Conservation (phyloP, 177 flowering plant genomes). For the Tripterygium wilfordii region DNA sequence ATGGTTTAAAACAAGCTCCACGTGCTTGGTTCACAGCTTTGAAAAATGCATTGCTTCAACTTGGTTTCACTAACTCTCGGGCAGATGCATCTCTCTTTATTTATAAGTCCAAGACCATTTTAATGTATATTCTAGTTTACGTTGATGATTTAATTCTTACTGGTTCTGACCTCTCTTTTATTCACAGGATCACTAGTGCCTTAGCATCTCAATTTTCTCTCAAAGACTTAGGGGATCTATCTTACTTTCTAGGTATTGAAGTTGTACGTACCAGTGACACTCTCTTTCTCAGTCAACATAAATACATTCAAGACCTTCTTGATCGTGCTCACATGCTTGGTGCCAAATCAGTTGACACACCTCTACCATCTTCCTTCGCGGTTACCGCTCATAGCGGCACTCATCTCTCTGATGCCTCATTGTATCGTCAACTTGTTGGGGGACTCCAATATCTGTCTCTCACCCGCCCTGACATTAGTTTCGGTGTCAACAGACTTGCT, state of each 20-base stretch:
- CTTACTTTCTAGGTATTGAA: slow-evolving; percentile 5
- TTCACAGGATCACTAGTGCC: background rate
- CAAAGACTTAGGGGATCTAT: slow-evolving; percentile 1
- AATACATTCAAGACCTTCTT: background rate
- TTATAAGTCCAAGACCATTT: background rate
- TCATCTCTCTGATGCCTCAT: too few relatives aligned
- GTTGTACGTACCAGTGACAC: background rate
- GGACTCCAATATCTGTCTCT: too few relatives aligned
- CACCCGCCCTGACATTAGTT: too few relatives aligned
- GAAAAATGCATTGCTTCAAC: background rate
- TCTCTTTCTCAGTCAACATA: background rate
- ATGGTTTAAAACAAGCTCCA: slow-evolving; percentile 10
- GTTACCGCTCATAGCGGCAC: too few relatives aligned
- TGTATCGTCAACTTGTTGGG: too few relatives aligned
- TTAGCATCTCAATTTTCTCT: background rate
- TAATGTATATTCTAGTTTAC: background rate
- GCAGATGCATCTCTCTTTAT: slow-evolving; percentile 5
- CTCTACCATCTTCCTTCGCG: too few relatives aligned
- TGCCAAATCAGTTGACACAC: background rate
- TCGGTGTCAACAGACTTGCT: too few relatives aligned
- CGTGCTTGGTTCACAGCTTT: slow-evolving; percentile 2
- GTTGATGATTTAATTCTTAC: slow-evolving; percentile 8
- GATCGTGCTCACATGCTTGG: background rate
- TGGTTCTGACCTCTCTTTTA: background rate
- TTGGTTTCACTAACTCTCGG: background rate